Base-by-base conservation (phyloP, 805 yeast genomes). In the Starmerella stigmatis region DNA sequence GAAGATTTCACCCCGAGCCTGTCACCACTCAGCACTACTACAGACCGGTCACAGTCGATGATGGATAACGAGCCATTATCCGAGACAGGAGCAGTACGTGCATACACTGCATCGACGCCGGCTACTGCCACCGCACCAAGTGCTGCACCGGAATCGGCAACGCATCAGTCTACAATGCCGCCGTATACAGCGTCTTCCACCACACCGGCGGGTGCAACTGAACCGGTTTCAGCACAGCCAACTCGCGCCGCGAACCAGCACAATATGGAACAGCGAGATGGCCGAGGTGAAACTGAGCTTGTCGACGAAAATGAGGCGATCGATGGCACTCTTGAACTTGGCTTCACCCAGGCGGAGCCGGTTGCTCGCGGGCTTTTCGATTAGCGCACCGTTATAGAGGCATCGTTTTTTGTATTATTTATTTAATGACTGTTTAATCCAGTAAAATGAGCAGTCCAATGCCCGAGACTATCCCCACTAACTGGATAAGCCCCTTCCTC, bases 401-500 rank as follows among this genome's bases (percentile, higher is more conserved):
- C 9, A 17, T 16, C 16, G 15, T 9, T 12, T 13, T 12, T 10
- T 21, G 38, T 8, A n/a, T 10, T 21, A n/a, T 39, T 51, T 49
- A 69, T 16, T 8, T 5, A 3, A 17, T 7, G 52, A 71, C 75
- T 26, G 61, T 63, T 70, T 73, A 69, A 4, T 75, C 71, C 40
- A 74, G 69, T 17, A 57, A 49, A 44, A 73, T 71, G 82, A 81
- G 79, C 51, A 78, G 54, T 1, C 69, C 66, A 45, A 79, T 68
- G 1, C 88, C 88, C 16, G 72, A 60, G 16, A 68, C 53, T 45
- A 77, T 64, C 31, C 73, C 74, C 15, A 65, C 41, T 31, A 78
- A 51, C 58, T 81, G 86, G 3, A 60, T 57, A 3, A 67, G 4
- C 31, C 72, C 73, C 36, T 68, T 26, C 53, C 41, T 6, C 67